Conservation (phyloP, 768 basidiomycete genomes). For the Boletus fagicola region DNA sequence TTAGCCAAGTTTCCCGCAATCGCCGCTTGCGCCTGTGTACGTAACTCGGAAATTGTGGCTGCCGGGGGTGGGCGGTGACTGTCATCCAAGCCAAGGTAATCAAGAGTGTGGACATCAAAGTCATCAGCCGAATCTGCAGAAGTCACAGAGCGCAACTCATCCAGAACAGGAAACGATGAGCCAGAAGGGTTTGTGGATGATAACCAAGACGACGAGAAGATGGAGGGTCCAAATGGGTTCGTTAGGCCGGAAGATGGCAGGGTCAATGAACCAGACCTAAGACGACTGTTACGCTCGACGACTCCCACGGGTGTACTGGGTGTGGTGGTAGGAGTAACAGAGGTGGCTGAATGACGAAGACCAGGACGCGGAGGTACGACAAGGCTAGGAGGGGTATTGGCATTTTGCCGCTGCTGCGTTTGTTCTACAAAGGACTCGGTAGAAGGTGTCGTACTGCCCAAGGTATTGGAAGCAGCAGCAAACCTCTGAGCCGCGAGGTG, state of each 20-base stretch:
- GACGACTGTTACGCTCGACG: constrained; percentile 73
- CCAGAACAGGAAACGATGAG: constrained; percentile 63
- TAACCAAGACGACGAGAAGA: constrained; percentile 92
- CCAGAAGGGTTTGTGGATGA: constrained; percentile 55
- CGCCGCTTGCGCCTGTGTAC: constrained; percentile 86
- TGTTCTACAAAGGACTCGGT: constrained; percentile 50
- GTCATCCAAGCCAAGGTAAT: constrained; percentile 94
- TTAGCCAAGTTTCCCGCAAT: constrained; percentile 81
- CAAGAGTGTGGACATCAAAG: constrained; percentile 91
- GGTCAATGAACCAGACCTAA: constrained; percentile 91
- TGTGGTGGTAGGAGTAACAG: constrained; percentile 54
- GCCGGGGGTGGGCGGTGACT: constrained; percentile 69
- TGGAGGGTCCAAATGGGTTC: constrained; percentile 83
- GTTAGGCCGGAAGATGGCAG: constrained; percentile 72
- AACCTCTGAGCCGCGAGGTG: constrained; percentile 83
- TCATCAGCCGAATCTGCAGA: constrained; percentile 82
- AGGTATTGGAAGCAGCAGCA: constrained; percentile 61
- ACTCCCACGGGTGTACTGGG: constrained; percentile 33
- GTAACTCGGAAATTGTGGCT: constrained; percentile 84
- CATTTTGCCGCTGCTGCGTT: constrained; percentile 38
- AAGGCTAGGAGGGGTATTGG: constrained; percentile 39
- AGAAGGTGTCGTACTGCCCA: constrained; percentile 48
- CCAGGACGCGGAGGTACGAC: constrained; percentile 56
- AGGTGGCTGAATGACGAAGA: constrained; percentile 74
- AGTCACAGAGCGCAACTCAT: constrained; percentile 77